These are phyloP conservation scores for Cardamine occulta DNA, from an alignment of 345 rosid genomes.

Conservation along the genomic window DNA sequence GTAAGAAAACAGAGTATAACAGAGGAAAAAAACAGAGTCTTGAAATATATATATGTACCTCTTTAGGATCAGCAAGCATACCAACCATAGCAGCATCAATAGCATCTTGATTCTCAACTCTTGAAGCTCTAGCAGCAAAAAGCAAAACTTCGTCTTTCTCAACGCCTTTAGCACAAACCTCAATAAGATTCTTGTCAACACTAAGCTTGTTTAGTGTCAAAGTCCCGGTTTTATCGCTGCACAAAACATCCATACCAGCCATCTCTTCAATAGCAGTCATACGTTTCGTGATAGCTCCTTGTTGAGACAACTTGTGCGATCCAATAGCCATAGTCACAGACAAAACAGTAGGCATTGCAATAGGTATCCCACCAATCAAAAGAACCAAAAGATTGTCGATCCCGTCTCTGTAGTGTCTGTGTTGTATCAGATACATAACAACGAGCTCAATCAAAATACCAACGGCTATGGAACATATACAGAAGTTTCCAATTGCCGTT, in stretches of 20 bases:
- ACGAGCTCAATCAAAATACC: slow-evolving; percentile 73
- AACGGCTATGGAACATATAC: slow-evolving; percentile 69
- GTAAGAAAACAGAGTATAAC: not conserved
- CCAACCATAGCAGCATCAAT: slow-evolving; percentile 90
- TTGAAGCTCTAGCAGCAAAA: slow-evolving; percentile 85
- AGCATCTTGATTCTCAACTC: slow-evolving; percentile 89
- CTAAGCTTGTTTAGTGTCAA: slow-evolving; percentile 82
- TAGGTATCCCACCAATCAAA: slow-evolving; percentile 90
- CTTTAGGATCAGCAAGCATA: slow-evolving; percentile 83
- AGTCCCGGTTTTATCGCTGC: slow-evolving; percentile 91
- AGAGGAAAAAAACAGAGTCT: not conserved
- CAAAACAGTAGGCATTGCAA: slow-evolving; percentile 77
- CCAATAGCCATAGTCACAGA: slow-evolving; percentile 95
- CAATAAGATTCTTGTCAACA: slow-evolving; percentile 72
- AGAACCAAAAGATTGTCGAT: slow-evolving; percentile 85
- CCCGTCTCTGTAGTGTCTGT: slow-evolving; percentile 67
- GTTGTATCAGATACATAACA: slow-evolving; percentile 86
- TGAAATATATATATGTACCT: slow-evolving; percentile 44
- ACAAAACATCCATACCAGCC: slow-evolving; percentile 95
- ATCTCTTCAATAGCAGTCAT: slow-evolving; percentile 94
- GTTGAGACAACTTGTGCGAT: slow-evolving; percentile 72
- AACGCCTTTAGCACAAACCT: slow-evolving; percentile 69
- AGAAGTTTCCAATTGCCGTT: slow-evolving; percentile 87
- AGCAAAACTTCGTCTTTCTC: slow-evolving; percentile 68
- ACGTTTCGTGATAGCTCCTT: slow-evolving; percentile 90